These are phyloP conservation scores for Catunica adiposa DNA, from an alignment of 2,329 filamentous ascomycete species.

Conservation along the genomic window DNA sequence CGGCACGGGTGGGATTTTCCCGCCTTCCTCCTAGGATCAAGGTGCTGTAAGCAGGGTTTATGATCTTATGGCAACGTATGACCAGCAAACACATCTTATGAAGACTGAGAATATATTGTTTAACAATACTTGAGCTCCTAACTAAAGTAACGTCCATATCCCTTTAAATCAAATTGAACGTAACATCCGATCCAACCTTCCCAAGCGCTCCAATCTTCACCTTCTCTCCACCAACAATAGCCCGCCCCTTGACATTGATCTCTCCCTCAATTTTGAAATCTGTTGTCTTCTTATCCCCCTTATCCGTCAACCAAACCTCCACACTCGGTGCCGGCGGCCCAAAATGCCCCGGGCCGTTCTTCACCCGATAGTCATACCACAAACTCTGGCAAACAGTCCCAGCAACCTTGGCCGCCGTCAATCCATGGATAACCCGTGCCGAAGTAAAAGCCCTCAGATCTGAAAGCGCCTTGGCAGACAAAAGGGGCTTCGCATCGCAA, in stretches of 20 bases:
- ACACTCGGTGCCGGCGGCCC: slow-evolving; percentile 65
- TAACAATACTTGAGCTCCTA: no score
- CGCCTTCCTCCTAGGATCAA: no score
- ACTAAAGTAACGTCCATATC: no score
- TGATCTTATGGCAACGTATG: no score
- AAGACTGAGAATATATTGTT: no score
- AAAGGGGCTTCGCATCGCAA: slow-evolving; percentile 43
- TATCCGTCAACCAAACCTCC: slow-evolving; percentile 59
- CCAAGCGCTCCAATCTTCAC: slow-evolving; percentile 46
- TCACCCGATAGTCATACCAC: slow-evolving; percentile 67
- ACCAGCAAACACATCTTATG: no score
- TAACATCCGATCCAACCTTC: slow-evolving; percentile 55
- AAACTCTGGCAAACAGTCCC: slow-evolving; percentile 79
- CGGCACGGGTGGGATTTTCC: no score
- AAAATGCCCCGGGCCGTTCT: slow-evolving; percentile 45
- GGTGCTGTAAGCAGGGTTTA: no score
- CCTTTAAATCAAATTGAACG: slow-evolving; percentile 39
- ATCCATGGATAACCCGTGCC: slow-evolving; percentile 67
- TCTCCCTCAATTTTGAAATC: slow-evolving; percentile 46
- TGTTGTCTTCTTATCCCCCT: slow-evolving; percentile 40
- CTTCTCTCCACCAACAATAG: slow-evolving; percentile 52
- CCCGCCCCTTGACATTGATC: slow-evolving; percentile 21
- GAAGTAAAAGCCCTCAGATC: slow-evolving; percentile 70
- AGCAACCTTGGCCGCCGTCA: slow-evolving; percentile 69
- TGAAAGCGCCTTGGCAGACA: slow-evolving; percentile 55